Percentiles rank a stretch among this genome's conserved stretches.
These are phyloP conservation scores for Adenanthera pavonina DNA, from an alignment of 306 rosid genomes.

Conservation along the genomic window DNA sequence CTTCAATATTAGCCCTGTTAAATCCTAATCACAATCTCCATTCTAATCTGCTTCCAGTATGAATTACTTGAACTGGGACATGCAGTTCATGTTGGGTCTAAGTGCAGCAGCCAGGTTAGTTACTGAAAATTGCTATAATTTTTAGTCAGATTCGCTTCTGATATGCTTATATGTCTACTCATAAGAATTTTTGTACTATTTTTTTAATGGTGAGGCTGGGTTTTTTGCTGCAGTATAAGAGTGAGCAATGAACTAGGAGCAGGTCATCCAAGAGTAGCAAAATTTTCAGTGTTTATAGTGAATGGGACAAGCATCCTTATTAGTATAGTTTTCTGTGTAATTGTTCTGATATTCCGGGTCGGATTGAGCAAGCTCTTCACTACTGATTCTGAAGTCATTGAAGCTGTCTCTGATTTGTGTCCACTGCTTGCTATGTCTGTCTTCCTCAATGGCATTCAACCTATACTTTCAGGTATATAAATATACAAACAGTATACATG, in stretches of 20 bases:
- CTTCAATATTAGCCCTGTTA: background rate
- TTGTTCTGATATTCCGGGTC: conserved; percentile 52
- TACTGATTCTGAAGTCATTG: conserved; percentile 57
- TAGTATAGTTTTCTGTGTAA: conserved; percentile 52
- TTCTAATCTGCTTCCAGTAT: conserved; percentile 53
- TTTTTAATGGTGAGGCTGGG: background rate
- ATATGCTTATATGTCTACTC: background rate
- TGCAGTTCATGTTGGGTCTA: conserved; percentile 73
- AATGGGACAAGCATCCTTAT: conserved; percentile 65
- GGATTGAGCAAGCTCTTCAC: conserved; percentile 70
- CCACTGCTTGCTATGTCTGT: conserved; percentile 75
- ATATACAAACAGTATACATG: background rate
- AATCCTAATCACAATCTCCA: conserved; percentile 12
- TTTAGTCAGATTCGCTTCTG: background rate
- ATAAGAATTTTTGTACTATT: background rate
- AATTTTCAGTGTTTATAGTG: conserved; percentile 68
- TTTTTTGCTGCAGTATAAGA: conserved; percentile 53
- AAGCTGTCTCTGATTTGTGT: conserved; percentile 58
- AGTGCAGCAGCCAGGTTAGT: conserved; percentile 75
- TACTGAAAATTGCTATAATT: background rate
- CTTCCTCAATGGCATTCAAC: conserved; percentile 74
- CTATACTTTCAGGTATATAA: conserved; percentile 56
- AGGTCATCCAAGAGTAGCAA: conserved; percentile 67
- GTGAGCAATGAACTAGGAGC: conserved; percentile 84
- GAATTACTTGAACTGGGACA: conserved; percentile 72